Conservation (phyloP, 2,329 filamentous ascomycete genomes). For the Daldinia eschscholtzii region DNA sequence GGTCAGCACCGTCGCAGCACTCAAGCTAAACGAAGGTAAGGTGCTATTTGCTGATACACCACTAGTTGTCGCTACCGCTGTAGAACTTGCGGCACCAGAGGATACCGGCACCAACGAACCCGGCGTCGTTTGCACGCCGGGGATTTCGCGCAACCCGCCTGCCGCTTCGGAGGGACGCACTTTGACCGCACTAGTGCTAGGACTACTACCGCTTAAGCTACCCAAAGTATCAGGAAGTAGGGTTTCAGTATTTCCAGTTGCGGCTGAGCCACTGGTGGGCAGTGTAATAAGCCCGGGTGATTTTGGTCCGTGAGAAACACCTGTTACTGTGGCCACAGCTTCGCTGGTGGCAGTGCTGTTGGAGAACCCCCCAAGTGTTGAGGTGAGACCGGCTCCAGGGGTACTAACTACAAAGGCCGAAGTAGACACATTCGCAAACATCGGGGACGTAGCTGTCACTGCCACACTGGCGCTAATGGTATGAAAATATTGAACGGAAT, state of each 20-base stretch:
- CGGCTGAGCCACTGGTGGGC: conserved; percentile 21
- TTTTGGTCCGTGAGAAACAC: background rate
- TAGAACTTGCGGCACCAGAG: background rate
- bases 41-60: conserved; percentile 10
- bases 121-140: conserved; percentile 28
- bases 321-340: background rate
- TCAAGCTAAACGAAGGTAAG: conserved; percentile 20
- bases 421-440: conserved; percentile 21
- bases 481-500: conserved; percentile 37
- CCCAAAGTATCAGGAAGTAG: conserved; percentile 25
- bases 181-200: background rate
- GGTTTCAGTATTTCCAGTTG: conserved; percentile 2
- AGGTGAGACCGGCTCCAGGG: conserved; percentile 4
- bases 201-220: background rate
- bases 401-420: conserved; percentile 5
- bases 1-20: conserved; percentile 23
- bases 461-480: conserved; percentile 27
- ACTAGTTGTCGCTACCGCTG: background rate
- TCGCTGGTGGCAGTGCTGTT: conserved; percentile 17
- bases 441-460: background rate
- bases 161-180: conserved; percentile 5
- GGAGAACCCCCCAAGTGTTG: conserved; percentile 18
- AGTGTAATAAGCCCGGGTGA: conserved; percentile 19
- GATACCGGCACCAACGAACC: conserved; percentile 18
- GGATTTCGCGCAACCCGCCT: conserved; percentile 24